Evolutionary conservation across 1,284 basidiomycete species (phyloP), one percentile per base, ranked within the genome.

Genomic region (Cryptococcus jaspeensis): DNA sequence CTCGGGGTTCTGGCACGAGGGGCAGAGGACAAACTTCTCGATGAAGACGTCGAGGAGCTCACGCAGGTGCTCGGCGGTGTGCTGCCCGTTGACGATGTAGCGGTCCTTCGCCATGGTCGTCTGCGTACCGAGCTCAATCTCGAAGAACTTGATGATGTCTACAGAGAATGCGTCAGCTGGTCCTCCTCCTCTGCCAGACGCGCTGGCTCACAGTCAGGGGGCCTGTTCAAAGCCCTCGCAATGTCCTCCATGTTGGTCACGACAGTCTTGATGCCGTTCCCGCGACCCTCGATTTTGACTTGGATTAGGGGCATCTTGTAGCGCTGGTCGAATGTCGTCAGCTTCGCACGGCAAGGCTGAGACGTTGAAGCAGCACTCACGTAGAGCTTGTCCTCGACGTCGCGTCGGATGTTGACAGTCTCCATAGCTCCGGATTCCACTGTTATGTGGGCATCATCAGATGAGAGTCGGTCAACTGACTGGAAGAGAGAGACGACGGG

Each of bases 111-210:
- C 93, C 75, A 92, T 88, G 25, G 93, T 88, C 44, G 94, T 96
- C 80, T 99, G 95, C 32, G 96, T 95, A 64, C 96, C 96, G 58
- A 99, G 88, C 79, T 99, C 96, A 76, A 89, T 95, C 42, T 96
- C 96, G 70, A 99, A 99, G 83, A 94, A 99, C 81, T 99, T 99
- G 79, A 94, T 98, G 53, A 95, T 90, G 77, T 98, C n/a, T n/a
- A n/a, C n/a, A n/a, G n/a, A n/a, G n/a, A n/a, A n/a, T n/a, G n/a
- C n/a, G n/a, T n/a, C n/a, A n/a, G n/a, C n/a, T n/a, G n/a, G n/a
- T n/a, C n/a, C n/a, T n/a, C n/a, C n/a, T n/a, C n/a, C n/a, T n/a
- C n/a, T n/a, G n/a, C n/a, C n/a, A n/a, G n/a, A n/a, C n/a, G n/a
- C n/a, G n/a, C n/a, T n/a, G n/a, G n/a, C n/a, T n/a, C n/a, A n/a